Conservation (phyloP, 192 early-diverging fungal species). For the Coemansia sp. region DNA sequence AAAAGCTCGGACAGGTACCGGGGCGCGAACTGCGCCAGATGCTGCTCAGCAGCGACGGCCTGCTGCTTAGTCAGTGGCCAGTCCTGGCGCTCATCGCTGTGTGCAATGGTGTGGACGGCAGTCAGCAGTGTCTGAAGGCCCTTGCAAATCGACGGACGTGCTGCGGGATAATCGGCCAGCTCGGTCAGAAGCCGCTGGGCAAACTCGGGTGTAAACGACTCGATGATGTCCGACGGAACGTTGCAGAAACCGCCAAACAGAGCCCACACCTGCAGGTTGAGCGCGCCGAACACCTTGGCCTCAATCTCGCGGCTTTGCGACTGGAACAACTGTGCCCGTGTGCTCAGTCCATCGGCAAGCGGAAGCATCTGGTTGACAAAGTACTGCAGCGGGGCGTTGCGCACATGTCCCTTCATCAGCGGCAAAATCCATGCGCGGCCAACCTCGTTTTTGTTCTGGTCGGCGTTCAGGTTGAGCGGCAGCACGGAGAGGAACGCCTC, state of each 20-base stretch:
- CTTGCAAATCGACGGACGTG: constrained; percentile 74
- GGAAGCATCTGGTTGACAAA: constrained; percentile 74
- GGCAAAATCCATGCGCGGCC: constrained; percentile 92
- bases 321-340: constrained; percentile 59
- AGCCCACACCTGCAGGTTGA: constrained; percentile 86
- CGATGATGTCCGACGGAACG: constrained; percentile 70
- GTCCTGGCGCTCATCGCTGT: constrained; percentile 18
- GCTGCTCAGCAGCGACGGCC: constrained; percentile 56
- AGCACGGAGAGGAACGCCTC: constrained; percentile 68
- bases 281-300: constrained; percentile 88
- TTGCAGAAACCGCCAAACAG: constrained; percentile 84
- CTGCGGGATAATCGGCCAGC: constrained; percentile 68
- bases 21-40: constrained; percentile 63
- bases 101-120: constrained; percentile 32
- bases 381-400: constrained; percentile 69
- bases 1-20: constrained; percentile 75
- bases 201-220: constrained; percentile 59
- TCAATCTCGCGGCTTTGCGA: constrained; percentile 61
- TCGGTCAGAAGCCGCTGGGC: constrained; percentile 75
- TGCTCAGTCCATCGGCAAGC: constrained; percentile 68
- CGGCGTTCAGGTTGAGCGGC: constrained; percentile 80
- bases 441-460: constrained; percentile 32
- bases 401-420: constrained; percentile 70
- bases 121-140: constrained; percentile 66
- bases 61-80: constrained; percentile 52